Conservation (phyloP, 164 flowering plant species). For the Amborella trichopoda region DNA sequence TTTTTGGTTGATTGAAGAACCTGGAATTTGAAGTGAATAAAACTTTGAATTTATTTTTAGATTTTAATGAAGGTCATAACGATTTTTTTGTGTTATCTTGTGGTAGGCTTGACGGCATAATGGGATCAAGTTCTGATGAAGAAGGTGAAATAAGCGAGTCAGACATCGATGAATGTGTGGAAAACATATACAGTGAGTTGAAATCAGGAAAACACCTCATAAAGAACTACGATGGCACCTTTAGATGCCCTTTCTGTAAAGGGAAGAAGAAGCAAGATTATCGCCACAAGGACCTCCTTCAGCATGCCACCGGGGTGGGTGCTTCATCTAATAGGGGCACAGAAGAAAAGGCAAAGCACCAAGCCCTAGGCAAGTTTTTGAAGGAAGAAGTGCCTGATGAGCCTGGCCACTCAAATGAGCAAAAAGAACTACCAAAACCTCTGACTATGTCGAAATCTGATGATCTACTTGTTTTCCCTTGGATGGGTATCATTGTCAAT, state of each 20-base stretch:
- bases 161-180: slow-evolving; percentile 46
- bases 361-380: slow-evolving; percentile 56
- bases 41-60: too few species aligned
- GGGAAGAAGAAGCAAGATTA: slow-evolving; percentile 51
- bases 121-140: not conserved
- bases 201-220: slow-evolving; percentile 39
- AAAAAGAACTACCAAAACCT: not conserved
- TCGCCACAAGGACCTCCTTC: slow-evolving; percentile 53
- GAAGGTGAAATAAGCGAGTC: slow-evolving; percentile 45
- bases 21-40: too few species aligned
- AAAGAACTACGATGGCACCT: slow-evolving; percentile 29
- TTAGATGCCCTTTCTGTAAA: slow-evolving; percentile 66
- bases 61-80: too few species aligned
- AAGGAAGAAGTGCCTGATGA: slow-evolving; percentile 24
- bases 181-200: slow-evolving; percentile 36
- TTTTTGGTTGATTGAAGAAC: too few species aligned
- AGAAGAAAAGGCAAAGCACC: slow-evolving; percentile 64
- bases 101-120: too few species aligned
- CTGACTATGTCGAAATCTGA: not conserved
- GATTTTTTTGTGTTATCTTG: too few species aligned
- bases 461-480: slow-evolving; percentile 9
- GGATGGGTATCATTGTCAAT: slow-evolving; percentile 14
- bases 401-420: not conserved
- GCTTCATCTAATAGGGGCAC: slow-evolving; percentile 48
- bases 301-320: slow-evolving; percentile 73